Base-by-base conservation (phyloP, 345 rosid species). In the Eutrema yunnanense region DNA sequence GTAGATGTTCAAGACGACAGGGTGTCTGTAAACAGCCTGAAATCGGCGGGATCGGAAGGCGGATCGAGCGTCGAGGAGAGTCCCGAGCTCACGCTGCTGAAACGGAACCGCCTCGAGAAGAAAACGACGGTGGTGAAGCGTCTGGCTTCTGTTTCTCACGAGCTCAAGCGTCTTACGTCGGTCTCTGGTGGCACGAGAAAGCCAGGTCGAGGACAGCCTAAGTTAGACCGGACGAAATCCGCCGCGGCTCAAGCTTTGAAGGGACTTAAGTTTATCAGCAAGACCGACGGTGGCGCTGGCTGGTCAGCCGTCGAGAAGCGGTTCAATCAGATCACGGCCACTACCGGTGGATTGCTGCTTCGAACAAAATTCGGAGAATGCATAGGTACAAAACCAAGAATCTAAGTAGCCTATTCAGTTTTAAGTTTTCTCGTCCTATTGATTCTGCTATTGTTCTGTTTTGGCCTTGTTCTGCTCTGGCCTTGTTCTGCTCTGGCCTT, bases 191-290 rank as follows among this genome's bases (percentile, higher is more conserved):
- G 69, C 8, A 34, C 50, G 4, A 71, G 22, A 37, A 83, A 72
- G 64, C 67, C 81, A 33, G 80, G 84, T 2, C 43, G 77, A 2
- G 74, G 75, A 3, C 78, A 61, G 60, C 73, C 82, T 48, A 83
- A 80, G 50, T 85, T 87, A 29, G 93, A 87, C 73, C 70, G 96
- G 81, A 80, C 84, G 0, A 90, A 86, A 74, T 74, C 96, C 0
- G 91, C 91, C 0, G 96, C 91, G 0, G 55, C 82, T 73, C 80
- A 76, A 32, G 93, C 93, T 22, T 57, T 90, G 74, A 87, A 85
- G 6, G 96, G 96, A 0, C 90, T 90, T 8, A 85, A 90, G 86
- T 90, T 90, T 44, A 87, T 90, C 9, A 87, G 90, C 74, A 87
- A 85, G 68, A 75, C 78, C 8, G 96, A 85, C 13, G 93, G 87